Conservation (phyloP, 352 stramenopile genomes). For the Lagenidium sp. region DNA sequence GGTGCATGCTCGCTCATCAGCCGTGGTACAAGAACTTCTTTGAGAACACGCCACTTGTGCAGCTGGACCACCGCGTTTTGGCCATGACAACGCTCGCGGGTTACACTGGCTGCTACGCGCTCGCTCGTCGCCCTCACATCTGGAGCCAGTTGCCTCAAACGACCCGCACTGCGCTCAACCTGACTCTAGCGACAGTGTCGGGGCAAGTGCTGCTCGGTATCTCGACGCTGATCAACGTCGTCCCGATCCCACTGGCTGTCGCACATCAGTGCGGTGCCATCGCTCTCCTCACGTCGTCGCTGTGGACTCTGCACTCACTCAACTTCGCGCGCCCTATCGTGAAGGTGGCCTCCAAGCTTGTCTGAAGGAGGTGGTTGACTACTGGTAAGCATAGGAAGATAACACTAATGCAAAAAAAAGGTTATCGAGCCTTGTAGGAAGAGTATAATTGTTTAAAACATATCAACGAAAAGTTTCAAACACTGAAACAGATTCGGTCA, state of each 20-base stretch:
- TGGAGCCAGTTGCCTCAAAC: conserved; percentile 83
- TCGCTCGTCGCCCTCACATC: conserved; percentile 59
- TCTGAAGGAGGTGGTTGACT: no score
- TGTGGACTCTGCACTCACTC: conserved; percentile 90
- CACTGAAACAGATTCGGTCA: no score
- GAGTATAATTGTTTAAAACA: conserved; percentile 1
- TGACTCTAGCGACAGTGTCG: conserved; percentile 60
- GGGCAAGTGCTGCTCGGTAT: conserved; percentile 93
- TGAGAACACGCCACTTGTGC: conserved; percentile 98
- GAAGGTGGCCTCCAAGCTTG: conserved; percentile 28
- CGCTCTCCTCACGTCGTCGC: conserved; percentile 87
- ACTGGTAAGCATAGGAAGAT: no score
- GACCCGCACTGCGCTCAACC: conserved; percentile 68
- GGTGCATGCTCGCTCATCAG: conserved; percentile 9
- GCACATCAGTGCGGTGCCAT: conserved; percentile 96
- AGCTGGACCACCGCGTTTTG: conserved; percentile 96
- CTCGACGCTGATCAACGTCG: conserved; percentile 94
- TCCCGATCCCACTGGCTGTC: conserved; percentile 93
- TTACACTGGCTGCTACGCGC: conserved; percentile 57
- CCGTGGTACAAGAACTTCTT: conserved; percentile 95
- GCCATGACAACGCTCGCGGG: conserved; percentile 85
- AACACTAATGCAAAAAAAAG: no score
- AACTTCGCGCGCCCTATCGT: conserved; percentile 66
- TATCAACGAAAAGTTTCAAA: no score
- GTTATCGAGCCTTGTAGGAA: no score